phyloP scores from a whole-genome alignment of 768 basidiomycete species.

The Pleurotus pulmonarius region DNA sequence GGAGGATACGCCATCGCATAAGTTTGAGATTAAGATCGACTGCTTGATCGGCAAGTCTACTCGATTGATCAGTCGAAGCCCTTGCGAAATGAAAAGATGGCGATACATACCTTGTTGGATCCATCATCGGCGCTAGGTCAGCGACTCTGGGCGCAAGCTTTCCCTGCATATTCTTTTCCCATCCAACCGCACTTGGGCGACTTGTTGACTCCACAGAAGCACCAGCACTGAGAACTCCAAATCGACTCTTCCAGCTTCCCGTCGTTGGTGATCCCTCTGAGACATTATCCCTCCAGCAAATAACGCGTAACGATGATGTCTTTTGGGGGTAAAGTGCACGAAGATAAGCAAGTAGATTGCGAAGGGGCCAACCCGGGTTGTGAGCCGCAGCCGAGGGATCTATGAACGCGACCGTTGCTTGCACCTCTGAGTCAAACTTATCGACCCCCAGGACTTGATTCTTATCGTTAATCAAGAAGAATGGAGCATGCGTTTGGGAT shows the following conservation, averaged over 20 bases:
- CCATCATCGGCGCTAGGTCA: slow-evolving; percentile 95
- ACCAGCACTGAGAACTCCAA: slow-evolving; percentile 46
- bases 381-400: slow-evolving; percentile 80
- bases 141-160: slow-evolving; percentile 86
- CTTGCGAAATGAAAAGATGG: neutral
- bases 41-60: slow-evolving; percentile 89
- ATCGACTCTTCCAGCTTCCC: slow-evolving; percentile 56
- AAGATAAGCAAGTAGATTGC: slow-evolving; percentile 87
- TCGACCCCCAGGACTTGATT: slow-evolving; percentile 37
- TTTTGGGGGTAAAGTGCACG: slow-evolving; percentile 50
- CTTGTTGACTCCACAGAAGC: slow-evolving; percentile 13
- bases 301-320: slow-evolving; percentile 51
- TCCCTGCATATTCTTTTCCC: slow-evolving; percentile 91
- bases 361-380: slow-evolving; percentile 89
- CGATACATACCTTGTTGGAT: slow-evolving; percentile 63
- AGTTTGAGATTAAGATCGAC: slow-evolving; percentile 97
- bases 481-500: slow-evolving; percentile 32
- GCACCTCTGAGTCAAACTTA: slow-evolving; percentile 35
- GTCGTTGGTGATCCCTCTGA: slow-evolving; percentile 28
- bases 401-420: slow-evolving; percentile 57
- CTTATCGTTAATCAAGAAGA: slow-evolving; percentile 55
- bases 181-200: slow-evolving; percentile 76
- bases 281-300: slow-evolving; percentile 76
- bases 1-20: slow-evolving; percentile 97
- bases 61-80: neutral